phyloP scores from a whole-genome alignment of 1,139 yeast species.

The Kazachstania sp. region DNA sequence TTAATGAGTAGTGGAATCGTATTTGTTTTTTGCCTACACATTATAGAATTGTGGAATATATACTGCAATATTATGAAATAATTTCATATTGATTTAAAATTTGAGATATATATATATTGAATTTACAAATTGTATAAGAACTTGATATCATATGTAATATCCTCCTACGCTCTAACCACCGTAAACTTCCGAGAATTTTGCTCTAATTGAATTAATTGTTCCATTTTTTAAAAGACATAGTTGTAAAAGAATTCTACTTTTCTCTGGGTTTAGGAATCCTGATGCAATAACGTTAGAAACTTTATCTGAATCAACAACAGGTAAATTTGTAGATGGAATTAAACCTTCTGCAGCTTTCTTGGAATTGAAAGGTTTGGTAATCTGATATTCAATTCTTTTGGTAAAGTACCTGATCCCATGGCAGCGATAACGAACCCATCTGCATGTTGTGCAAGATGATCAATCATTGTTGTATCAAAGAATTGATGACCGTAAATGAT shows the following conservation, averaged over 20 bases:
- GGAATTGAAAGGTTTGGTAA: conserved; percentile 35
- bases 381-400: conserved; percentile 41
- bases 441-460: conserved; percentile 37
- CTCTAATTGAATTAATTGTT: conserved; percentile 36
- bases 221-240: conserved; percentile 44
- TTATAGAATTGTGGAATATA: no score
- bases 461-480: conserved; percentile 41
- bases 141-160: no score
- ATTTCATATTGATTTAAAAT: no score
- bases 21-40: no score
- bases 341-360: conserved; percentile 59
- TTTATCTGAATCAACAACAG: conserved; percentile 22
- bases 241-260: conserved; percentile 52
- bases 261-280: conserved; percentile 62
- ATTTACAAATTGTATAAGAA: no score
- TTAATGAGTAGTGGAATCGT: no score
- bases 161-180: conserved; percentile 36
- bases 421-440: conserved; percentile 57
- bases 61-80: no score
- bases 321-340: conserved; percentile 44
- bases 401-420: conserved; percentile 63
- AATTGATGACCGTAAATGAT: conserved; percentile 56
- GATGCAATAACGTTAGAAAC: conserved; percentile 41
- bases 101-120: no score
- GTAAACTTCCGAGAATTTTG: conserved; percentile 41